These are phyloP conservation scores for Globisporangium perplexum DNA, from an alignment of 352 stramenopile genomes.

Conservation along the genomic window DNA sequence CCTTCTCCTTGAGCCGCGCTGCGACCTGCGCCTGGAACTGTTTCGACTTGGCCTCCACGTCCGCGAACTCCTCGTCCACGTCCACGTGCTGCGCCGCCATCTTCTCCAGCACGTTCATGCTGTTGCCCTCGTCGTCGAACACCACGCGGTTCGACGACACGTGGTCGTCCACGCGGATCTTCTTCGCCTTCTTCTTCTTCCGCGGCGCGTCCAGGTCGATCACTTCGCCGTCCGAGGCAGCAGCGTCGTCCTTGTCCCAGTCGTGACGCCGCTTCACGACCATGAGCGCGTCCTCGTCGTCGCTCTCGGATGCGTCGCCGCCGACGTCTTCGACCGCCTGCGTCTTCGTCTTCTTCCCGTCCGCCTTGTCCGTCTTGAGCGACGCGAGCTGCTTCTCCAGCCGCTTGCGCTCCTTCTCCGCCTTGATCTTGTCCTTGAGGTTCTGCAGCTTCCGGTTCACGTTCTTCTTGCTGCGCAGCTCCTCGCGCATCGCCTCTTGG, in stretches of 20 bases:
- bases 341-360: constrained; percentile 22
- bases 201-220: constrained; percentile 61
- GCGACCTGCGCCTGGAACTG: constrained; percentile 60
- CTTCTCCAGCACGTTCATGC: constrained; percentile 50
- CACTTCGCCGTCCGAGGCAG: constrained; percentile 36
- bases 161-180: constrained; percentile 75
- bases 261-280: constrained; percentile 91
- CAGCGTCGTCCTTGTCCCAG: constrained; percentile 45
- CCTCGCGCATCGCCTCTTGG: constrained; percentile 79
- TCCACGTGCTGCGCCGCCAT: constrained; percentile 40
- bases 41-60: constrained; percentile 64
- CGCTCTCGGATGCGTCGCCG: constrained; percentile 12
- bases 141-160: constrained; percentile 78
- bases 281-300: constrained; percentile 59
- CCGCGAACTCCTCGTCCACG: constrained; percentile 35
- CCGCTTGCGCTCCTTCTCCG: constrained; percentile 93
- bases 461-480: constrained; percentile 94
- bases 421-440: constrained; percentile 98
- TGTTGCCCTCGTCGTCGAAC: constrained; percentile 94
- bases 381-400: constrained; percentile 68
- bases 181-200: constrained; percentile 77
- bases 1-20: constrained; percentile 67
- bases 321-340: constrained; percentile 34
- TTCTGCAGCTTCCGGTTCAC: constrained; percentile 95
- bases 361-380: constrained; percentile 28